Evolutionary conservation across 371 early-diverging fungal species (phyloP).

Genomic region (Cokeromyces recurvatus): DNA sequence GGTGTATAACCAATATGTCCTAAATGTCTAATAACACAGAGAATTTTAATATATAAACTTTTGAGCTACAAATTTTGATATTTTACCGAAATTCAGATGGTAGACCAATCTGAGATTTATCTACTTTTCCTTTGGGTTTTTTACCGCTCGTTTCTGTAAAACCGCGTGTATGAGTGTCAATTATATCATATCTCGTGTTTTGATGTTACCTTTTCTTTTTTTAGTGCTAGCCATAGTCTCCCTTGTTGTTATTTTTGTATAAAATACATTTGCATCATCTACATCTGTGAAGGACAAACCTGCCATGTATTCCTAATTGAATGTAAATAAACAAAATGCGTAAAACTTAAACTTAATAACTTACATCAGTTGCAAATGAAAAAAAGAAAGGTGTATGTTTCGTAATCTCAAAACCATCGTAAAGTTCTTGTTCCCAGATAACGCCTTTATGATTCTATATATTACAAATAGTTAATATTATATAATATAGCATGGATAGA

Average conservation of each 20-base stretch:
- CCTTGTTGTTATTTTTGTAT: slow-evolving; percentile 59
- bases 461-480: not conserved
- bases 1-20: slow-evolving; percentile 80
- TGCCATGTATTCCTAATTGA: slow-evolving; percentile 59
- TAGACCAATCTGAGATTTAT: slow-evolving; percentile 72
- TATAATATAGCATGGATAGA: too few relatives aligned
- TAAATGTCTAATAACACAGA: slow-evolving; percentile 50
- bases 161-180: not conserved
- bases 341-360: slow-evolving; percentile 4
- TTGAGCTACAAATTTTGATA: not conserved
- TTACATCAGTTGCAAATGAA: slow-evolving; percentile 80
- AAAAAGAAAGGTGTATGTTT: slow-evolving; percentile 81
- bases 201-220: slow-evolving; percentile 39
- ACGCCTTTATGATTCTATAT: slow-evolving; percentile 53
- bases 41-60: too few relatives aligned
- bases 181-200: too few relatives aligned
- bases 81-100: slow-evolving; percentile 71
- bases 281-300: slow-evolving; percentile 87
- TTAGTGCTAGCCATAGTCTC: slow-evolving; percentile 32
- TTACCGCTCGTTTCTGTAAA: slow-evolving; percentile 22
- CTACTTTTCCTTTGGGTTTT: slow-evolving; percentile 45
- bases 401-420: slow-evolving; percentile 70
- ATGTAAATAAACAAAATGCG: not conserved
- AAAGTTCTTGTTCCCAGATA: slow-evolving; percentile 83
- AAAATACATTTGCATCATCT: slow-evolving; percentile 75